Evolutionary conservation across 345 rosid species (phyloP), one percentile per base, ranked within the genome.

Genomic region (Turritis glabra): DNA sequence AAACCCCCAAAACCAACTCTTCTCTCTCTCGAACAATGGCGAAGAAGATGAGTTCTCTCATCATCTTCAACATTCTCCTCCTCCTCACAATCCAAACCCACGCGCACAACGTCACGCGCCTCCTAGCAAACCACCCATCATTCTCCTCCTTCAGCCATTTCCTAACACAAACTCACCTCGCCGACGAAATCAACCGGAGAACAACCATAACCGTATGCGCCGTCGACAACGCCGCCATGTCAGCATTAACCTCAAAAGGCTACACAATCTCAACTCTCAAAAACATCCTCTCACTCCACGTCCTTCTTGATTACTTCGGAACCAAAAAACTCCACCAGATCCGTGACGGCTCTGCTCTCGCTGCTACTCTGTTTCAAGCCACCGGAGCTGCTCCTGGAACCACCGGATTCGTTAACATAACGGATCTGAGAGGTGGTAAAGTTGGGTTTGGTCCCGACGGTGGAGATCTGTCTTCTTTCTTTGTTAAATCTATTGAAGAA

Each of bases 301-400:
- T 96, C 70, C 93, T 96, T 70, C 84, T 92, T 12, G 99, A 96
- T 73, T 96, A 96, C 89, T 96, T 92, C 75, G 97, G 89, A 43
- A 47, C 96, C 69, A 87, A 82, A 78, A 96, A 96, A 76, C 92
- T 96, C 78, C 98, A 92, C 87, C 94, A 96, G 84, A 86, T 96
- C 84, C 81, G 87, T 15, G 83, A 81, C 76, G 97, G 98, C 67
- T 80, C 89, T 18, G 94, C 99, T 27, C 82, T 96, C 32, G 94
- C 93, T 58, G 94, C 99, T 72, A 96, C 99, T 19, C 78, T 96
- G 74, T 92, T 87, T 73, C 99, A 96, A 82, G 85, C 98, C 48
- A 85, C 98, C 60, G 99, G 99, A 18, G 35, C 89, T 7, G 98
- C 98, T 46, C 84, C 91, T 0, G 98, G 96, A 0, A 82, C 89